These are phyloP conservation scores for Emydomyces testavorans DNA, from an alignment of 2,329 filamentous ascomycete genomes.

Conservation along the genomic window DNA sequence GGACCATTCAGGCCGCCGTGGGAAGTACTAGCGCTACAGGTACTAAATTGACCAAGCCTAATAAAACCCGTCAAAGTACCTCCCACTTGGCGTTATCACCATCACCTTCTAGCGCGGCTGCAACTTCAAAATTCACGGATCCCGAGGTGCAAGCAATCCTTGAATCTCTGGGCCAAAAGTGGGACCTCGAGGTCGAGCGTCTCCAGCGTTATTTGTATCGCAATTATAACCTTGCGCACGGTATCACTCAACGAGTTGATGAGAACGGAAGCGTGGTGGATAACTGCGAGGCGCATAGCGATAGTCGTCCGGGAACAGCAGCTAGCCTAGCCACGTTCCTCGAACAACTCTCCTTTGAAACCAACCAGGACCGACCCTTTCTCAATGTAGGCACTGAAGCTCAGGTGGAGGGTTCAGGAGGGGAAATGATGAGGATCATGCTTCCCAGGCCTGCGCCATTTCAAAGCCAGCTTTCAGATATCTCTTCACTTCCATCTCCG, in stretches of 20 bases:
- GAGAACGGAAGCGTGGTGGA: slow-evolving; percentile 18
- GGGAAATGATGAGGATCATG: neutral
- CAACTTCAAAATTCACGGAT: slow-evolving; percentile 14
- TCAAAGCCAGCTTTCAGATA: neutral
- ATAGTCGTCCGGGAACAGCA: slow-evolving; percentile 30
- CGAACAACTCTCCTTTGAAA: slow-evolving; percentile 25
- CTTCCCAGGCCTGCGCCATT: neutral
- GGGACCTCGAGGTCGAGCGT: slow-evolving; percentile 35
- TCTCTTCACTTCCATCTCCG: slow-evolving; percentile 4
- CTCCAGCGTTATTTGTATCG: slow-evolving; percentile 36
- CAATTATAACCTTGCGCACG: slow-evolving; percentile 36
- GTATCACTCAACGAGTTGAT: slow-evolving; percentile 15
- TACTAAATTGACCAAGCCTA: slow-evolving; percentile 26
- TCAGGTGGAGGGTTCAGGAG: neutral
- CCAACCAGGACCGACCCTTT: neutral
- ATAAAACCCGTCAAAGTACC: slow-evolving; percentile 12
- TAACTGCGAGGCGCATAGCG: slow-evolving; percentile 24
- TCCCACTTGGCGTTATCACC: slow-evolving; percentile 3
- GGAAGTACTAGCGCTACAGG: slow-evolving; percentile 21
- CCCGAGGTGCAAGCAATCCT: slow-evolving; percentile 35
- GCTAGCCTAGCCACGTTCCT: slow-evolving; percentile 31
- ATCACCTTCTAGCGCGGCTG: slow-evolving; percentile 10
- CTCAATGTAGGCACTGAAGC: neutral
- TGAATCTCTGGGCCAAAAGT: slow-evolving; percentile 34
- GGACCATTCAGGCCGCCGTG: slow-evolving; percentile 34